Evolutionary conservation across 768 basidiomycete species (phyloP).

Genomic region (Amanita pallidorosea): DNA sequence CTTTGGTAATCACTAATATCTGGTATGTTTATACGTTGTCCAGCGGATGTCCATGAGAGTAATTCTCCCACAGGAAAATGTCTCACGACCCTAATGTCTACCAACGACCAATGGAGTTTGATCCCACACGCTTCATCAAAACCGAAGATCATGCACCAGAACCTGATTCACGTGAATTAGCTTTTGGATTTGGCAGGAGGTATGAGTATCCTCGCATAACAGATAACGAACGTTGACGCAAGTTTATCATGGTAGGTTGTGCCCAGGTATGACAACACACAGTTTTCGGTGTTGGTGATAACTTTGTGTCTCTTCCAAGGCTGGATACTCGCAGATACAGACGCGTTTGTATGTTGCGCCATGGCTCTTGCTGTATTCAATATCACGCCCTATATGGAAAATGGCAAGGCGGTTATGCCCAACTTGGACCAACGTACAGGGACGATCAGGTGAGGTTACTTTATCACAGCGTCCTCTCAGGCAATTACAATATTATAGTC

Average conservation of each 20-base stretch:
- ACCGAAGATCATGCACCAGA: constrained; percentile 25
- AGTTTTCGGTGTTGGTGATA: background rate
- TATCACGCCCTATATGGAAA: constrained; percentile 19
- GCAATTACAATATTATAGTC: constrained; percentile 8
- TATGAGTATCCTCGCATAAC: constrained; percentile 3
- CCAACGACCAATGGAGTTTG: constrained; percentile 32
- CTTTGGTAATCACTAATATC: constrained; percentile 22
- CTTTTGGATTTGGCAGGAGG: constrained; percentile 49
- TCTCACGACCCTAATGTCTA: constrained; percentile 31
- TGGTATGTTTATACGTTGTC: constrained; percentile 13
- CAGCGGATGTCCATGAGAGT: background rate
- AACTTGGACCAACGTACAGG: constrained; percentile 31
- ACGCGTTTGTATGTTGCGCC: constrained; percentile 28
- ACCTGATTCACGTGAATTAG: constrained; percentile 30
- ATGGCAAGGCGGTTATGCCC: constrained; percentile 20
- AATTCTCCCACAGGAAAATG: constrained; percentile 22
- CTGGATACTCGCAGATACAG: constrained; percentile 26
- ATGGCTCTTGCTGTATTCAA: constrained; percentile 32
- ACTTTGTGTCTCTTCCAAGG: background rate
- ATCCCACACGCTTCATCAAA: constrained; percentile 35
- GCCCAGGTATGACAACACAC: constrained; percentile 18
- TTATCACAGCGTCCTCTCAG: background rate
- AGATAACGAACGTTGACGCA: background rate
- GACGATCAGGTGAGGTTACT: constrained; percentile 28
- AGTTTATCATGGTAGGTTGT: constrained; percentile 16